Percentiles rank a stretch among this genome's conserved stretches.
Evolutionary conservation across 2,329 filamentous ascomycete species (phyloP).

Genomic region (Colletotrichum falcatum): DNA sequence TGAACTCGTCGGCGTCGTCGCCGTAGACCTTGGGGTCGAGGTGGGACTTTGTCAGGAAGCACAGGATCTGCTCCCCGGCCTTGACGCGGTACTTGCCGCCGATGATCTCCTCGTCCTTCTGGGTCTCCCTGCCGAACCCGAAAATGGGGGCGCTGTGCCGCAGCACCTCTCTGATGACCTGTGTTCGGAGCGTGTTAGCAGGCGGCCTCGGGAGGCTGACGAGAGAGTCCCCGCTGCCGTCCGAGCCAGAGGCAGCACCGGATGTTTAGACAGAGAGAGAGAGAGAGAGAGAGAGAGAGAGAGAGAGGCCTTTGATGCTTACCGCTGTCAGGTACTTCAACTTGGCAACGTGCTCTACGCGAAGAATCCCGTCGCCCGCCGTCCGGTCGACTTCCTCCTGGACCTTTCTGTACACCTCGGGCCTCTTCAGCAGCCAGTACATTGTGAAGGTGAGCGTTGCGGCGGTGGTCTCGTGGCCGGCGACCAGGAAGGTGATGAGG

Average conservation of each 20-base stretch:
- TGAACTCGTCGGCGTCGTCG: slow-evolving; percentile 67
- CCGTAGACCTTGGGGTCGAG: slow-evolving; percentile 68
- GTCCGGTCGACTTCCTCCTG: slow-evolving; percentile 77
- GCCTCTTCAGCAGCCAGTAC: slow-evolving; percentile 74
- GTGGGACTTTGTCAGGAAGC: slow-evolving; percentile 62
- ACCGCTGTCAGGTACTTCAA: slow-evolving; percentile 73
- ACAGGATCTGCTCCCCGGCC: slow-evolving; percentile 57
- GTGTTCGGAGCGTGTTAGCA: neutral
- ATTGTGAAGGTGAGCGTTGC: slow-evolving; percentile 74
- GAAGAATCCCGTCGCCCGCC: slow-evolving; percentile 67
- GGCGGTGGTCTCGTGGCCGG: slow-evolving; percentile 77
- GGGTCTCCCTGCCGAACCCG: slow-evolving; percentile 46
- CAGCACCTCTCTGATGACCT: slow-evolving; percentile 66
- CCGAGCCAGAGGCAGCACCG: neutral
- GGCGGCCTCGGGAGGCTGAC: neutral
- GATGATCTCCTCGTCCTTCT: slow-evolving; percentile 58
- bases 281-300: no score
- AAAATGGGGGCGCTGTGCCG: slow-evolving; percentile 47
- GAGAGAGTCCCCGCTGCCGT: no score
- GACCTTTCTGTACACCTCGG: slow-evolving; percentile 68
- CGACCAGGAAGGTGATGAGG: slow-evolving; percentile 76
- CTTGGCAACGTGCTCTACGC: slow-evolving; percentile 68
- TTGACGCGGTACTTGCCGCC: slow-evolving; percentile 66
- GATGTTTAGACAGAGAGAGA: no score
- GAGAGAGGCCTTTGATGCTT: neutral